phyloP scores from a whole-genome alignment of 352 stramenopile species.

The Paralagenidium karlingii region DNA sequence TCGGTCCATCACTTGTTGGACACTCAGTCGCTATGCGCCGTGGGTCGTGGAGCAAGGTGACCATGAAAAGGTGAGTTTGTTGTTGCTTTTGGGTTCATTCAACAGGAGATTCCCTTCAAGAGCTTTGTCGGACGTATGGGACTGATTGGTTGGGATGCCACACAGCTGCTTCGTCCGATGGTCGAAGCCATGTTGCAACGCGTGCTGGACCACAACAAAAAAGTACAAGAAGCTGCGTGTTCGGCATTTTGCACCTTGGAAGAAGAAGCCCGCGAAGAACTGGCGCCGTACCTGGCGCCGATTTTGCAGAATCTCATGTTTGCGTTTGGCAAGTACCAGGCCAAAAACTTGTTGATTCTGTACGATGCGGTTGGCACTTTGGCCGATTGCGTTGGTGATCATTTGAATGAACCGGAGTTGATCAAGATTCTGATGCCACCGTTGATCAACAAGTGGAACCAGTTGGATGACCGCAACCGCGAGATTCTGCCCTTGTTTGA shows the following conservation, averaged over 20 bases:
- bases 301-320: constrained; percentile 89
- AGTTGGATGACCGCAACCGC: constrained; percentile 55
- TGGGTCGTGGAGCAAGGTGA: constrained; percentile 90
- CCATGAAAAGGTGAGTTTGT: constrained; percentile 25
- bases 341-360: constrained; percentile 91
- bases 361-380: constrained; percentile 95
- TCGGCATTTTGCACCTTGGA: constrained; percentile 92
- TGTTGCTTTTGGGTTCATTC: neutral
- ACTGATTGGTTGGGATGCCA: too few relatives aligned
- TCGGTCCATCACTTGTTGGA: constrained; percentile 92
- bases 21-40: constrained; percentile 83
- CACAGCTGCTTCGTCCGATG: constrained; percentile 53
- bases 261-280: constrained; percentile 87
- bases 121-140: too few relatives aligned
- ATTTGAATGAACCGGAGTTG: constrained; percentile 86
- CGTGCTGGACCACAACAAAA: constrained; percentile 87
- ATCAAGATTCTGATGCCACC: constrained; percentile 89
- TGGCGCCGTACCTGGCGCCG: constrained; percentile 87
- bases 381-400: constrained; percentile 86
- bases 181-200: constrained; percentile 82
- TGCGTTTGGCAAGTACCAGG: constrained; percentile 89
- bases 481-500: constrained; percentile 83
- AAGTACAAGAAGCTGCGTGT: constrained; percentile 91
- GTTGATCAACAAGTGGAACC: constrained; percentile 89
- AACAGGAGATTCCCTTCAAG: too few relatives aligned